Conservation (phyloP, 495 filamentous ascomycete genomes). For the Lasiosphaeria miniovina region DNA sequence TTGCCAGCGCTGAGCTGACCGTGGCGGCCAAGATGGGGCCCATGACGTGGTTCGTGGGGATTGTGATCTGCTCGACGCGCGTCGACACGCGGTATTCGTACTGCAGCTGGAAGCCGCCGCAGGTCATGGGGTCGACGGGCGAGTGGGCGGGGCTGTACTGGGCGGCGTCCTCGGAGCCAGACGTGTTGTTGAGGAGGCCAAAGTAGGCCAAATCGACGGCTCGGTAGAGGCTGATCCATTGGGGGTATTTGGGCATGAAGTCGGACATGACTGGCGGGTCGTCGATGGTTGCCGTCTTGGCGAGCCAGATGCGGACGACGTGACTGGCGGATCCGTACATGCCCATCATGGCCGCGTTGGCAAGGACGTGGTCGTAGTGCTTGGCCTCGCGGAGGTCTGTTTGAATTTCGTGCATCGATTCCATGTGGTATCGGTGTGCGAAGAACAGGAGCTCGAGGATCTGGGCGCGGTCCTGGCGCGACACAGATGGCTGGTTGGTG, state of each 20-base stretch:
- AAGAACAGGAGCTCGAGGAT: constrained; percentile 32
- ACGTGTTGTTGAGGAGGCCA: constrained; percentile 29
- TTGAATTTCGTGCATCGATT: constrained; percentile 34
- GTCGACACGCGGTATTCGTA: constrained; percentile 13
- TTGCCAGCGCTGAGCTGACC: constrained; percentile 11
- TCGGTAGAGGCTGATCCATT: constrained; percentile 43
- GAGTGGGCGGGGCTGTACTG: constrained; percentile 3
- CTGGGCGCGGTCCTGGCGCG: constrained; percentile 19
- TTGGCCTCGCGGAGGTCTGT: constrained; percentile 22
- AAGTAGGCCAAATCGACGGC: constrained; percentile 37
- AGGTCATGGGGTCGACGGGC: background rate
- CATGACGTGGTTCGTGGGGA: constrained; percentile 7
- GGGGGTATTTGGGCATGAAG: constrained; percentile 33
- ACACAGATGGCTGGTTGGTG: constrained; percentile 21
- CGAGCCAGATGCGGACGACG: constrained; percentile 36
- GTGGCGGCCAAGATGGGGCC: constrained; percentile 21
- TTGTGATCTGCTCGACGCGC: constrained; percentile 1
- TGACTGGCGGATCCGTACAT: constrained; percentile 44
- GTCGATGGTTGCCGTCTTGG: constrained; percentile 25
- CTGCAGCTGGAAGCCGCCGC: constrained; percentile 1
- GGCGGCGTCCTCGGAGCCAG: background rate
- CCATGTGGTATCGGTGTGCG: constrained; percentile 34
- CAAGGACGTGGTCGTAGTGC: constrained; percentile 37
- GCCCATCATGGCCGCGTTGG: constrained; percentile 46
- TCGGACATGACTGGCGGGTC: constrained; percentile 16